Conservation (phyloP, 1,284 basidiomycete genomes). For the Ustilago loliicola region DNA sequence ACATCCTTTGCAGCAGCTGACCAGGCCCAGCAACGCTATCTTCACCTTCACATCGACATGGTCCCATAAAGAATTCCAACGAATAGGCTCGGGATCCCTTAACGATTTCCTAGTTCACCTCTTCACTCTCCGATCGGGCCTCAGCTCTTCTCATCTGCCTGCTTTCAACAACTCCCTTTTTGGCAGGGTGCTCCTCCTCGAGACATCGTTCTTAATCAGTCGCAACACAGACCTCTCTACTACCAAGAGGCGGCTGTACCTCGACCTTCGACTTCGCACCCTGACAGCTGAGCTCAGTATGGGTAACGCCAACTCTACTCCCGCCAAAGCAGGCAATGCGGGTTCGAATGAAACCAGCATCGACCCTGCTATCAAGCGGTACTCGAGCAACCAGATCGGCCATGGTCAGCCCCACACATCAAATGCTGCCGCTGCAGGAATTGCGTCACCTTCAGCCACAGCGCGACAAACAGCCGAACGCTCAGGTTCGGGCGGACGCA, state of each 20-base stretch:
- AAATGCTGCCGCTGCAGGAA: not conserved
- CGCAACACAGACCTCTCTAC: too few relatives aligned
- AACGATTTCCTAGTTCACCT: not conserved
- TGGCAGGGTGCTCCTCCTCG: too few relatives aligned
- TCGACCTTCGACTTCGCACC: not conserved
- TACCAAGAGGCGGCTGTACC: too few relatives aligned
- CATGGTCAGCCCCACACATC: slow-evolving; percentile 6
- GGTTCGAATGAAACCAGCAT: slow-evolving; percentile 9
- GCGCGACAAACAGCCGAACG: slow-evolving; percentile 21
- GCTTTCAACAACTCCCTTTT: not conserved
- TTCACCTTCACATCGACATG: slow-evolving; percentile 13
- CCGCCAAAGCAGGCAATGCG: slow-evolving; percentile 26
- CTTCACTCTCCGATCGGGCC: not conserved
- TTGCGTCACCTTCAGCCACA: slow-evolving; percentile 3
- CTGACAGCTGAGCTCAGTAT: slow-evolving; percentile 5
- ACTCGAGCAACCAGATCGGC: slow-evolving; percentile 28
- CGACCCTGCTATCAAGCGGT: slow-evolving; percentile 29
- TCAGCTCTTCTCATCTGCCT: not conserved
- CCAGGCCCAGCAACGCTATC: not conserved
- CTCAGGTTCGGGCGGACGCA: slow-evolving; percentile 9
- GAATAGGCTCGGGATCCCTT: not conserved
- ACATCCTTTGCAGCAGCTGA: slow-evolving; percentile 3
- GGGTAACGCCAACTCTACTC: slow-evolving; percentile 48
- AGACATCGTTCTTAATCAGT: not conserved
- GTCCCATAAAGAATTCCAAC: not conserved